Base-by-base conservation (phyloP, 208 protist genomes). In the Crithidia acanthocephali region DNA sequence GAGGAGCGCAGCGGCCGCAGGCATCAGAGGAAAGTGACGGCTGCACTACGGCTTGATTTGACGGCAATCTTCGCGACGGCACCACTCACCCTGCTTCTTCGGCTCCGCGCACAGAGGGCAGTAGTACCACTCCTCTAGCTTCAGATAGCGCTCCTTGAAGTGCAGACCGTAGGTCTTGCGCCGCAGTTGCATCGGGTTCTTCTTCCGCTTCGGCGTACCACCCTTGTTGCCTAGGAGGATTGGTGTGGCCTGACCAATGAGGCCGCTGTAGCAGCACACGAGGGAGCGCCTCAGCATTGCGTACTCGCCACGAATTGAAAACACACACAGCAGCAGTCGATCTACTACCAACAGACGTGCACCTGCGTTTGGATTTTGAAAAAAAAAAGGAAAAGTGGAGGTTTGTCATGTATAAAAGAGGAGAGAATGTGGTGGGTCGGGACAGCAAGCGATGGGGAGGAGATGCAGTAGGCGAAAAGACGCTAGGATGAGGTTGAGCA, bases 121-220 rank as follows among this genome's bases (percentile, higher is more conserved):
- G 84, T 91, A 95, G 79, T 97, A 97, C 91, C 93, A 97, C 73
- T 95, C 87, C 75, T 95, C 85, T 45, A 94, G 22, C 71, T 93
- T 92, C 18, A 95, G 68, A 53, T 95, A 94, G 42, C 82, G 84
- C 71, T 95, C 89, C 69, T 97, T 97, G 72, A 97, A 97, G 86
- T 95, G 90, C 13, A 97, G 55, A 13, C 93, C 93, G 58, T 95
- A 97, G 30, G 84, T 84, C 55, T 95, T 92, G 15, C 91, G 84
- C 3, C 90, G 81, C 23, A 95, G 66, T 77, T 94, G 87, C 81
- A 93, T 87, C 15, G 90, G 88, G 56, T 95, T 96, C 69, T 95
- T 95, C 73, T 97, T 97, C 11, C 88, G 81, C 68, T 95, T 97
- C 47, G 93, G 93, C 23, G 90, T 95, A 67, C 93, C 93, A 64